Base-by-base conservation (phyloP, 176 grass and related monocot species). In the Poa annua region DNA sequence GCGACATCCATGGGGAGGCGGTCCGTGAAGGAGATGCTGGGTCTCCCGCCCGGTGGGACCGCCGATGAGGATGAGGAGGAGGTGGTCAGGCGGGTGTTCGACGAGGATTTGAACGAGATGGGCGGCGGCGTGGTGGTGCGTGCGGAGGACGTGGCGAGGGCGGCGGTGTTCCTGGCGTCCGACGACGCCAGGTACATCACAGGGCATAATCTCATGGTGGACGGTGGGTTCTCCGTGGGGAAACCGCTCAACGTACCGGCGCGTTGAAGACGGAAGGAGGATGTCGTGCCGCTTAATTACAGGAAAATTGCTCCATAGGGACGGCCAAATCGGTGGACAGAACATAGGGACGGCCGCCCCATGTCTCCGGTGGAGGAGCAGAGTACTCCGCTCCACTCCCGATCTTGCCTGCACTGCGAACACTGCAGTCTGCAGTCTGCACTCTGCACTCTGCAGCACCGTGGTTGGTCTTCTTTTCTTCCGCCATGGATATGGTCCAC, bases 81-180 rank as follows among this genome's bases (percentile, higher is more conserved):
- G 45, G 14, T 3, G 45, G 4, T 74, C 24, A 29, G 71, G 45
- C 71, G 71, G 71, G 45, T 74, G 14, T 51, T 74, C 71, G 71
- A 74, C 3, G 71, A 51, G 71, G 24, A 74, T 16, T 10, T 74
- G 14, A 74, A 51, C 24, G 71, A 74, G 71, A 74, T 74, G 71
- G 71, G 45, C 13, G 15, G 45, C 45, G 71, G 71, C 15, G 44
- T 74, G 45, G 71, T 74, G 45, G 24, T 74, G 71, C 45, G 71
- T 24, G 71, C 71, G 8, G 45, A 51, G 15, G 71, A 74, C 45
- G 25, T 74, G 7, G 71, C 71, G 15, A 51, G 71, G 71, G 45
- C 45, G 45, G 71, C 45, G 7, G 71, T 74, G 47, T 74, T 74
- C 47, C 25, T 74, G 7, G 71, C 71, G 8, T 74, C 45, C 45